Evolutionary conservation across 2,329 filamentous ascomycete genomes (phyloP), one percentile per base, ranked within the genome.

Genomic region (Penicillium sp.): DNA sequence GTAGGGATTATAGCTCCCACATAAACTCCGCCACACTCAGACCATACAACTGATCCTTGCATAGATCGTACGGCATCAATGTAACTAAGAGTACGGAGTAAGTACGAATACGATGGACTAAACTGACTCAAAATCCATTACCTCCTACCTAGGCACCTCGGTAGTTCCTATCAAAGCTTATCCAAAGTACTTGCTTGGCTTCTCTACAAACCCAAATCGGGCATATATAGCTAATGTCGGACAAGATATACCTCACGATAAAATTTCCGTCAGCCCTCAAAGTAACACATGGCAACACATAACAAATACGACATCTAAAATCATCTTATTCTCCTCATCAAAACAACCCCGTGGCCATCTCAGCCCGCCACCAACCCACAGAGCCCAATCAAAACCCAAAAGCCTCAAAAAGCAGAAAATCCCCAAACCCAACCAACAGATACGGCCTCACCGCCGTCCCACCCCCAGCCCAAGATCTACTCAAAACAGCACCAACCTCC

Each of bases 381-480:
- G 8, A 31, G 15, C 18, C 46, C 37, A 31, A 49, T 23, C 29
- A 54, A 34, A 37, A n/a, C 3, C 9, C 44, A 3, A 18, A 47
- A 41, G 37, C 37, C 31, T 21, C 31, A 25, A 49, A 49, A 21
- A 25, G 3, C 2, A 13, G 40, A 10, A 27, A 42, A 59, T 52
- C 52, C n/a, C 58, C 23, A 60, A 60, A 67, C 37, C 56, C 58
- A 18, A 61, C 65, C 32, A 60, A 50, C 25, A 45, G 51, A 39
- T 72, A 75, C 46, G 72, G 73, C 57, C 64, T 76, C 62, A 72
- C 68, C 13, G 64, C 73, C 32, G 68, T 75, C 45, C 68, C 68
- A 13, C 66, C 73, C 25, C 69, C 70, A 35, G 61, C 67, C 39
- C 48, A 61, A 4, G 57, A 59, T 9, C 55, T 68, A 31, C 57